phyloP scores from a whole-genome alignment of 768 basidiomycete species.

The Trametes meyenii region DNA sequence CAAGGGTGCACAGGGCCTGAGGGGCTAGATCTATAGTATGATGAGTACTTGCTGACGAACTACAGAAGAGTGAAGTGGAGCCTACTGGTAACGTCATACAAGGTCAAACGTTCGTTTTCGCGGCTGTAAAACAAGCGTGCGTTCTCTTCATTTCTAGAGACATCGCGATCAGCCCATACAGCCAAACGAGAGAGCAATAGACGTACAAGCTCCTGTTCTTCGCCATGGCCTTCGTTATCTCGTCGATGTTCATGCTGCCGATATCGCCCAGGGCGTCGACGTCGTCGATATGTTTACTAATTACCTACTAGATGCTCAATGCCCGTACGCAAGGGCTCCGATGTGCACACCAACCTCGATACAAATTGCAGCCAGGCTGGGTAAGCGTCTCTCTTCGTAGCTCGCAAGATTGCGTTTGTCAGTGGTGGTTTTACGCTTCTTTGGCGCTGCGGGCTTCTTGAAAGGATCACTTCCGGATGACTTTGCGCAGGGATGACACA shows the following conservation, averaged over 20 bases:
- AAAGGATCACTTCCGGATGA: constrained; percentile 80
- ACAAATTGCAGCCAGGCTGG: constrained; percentile 76
- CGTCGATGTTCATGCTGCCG: constrained; percentile 80
- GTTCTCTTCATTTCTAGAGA: constrained; percentile 50
- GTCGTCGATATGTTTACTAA: constrained; percentile 85
- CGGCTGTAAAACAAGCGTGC: constrained; percentile 83
- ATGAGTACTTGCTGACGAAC: background rate
- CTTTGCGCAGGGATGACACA: constrained; percentile 87
- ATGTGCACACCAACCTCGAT: constrained; percentile 58
- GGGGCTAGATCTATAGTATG: constrained; percentile 60
- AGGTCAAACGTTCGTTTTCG: constrained; percentile 61
- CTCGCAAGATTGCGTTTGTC: constrained; percentile 70
- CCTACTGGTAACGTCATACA: constrained; percentile 93
- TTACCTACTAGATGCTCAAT: constrained; percentile 52
- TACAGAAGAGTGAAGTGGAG: constrained; percentile 3
- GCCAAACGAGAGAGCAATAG: background rate
- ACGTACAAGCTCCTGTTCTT: constrained; percentile 82
- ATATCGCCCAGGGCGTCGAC: constrained; percentile 90
- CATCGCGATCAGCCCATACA: background rate
- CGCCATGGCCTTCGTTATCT: constrained; percentile 80
- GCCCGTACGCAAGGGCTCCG: background rate
- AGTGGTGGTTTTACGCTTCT: constrained; percentile 61
- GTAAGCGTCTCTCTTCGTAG: constrained; percentile 72
- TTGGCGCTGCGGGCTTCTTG: constrained; percentile 69
- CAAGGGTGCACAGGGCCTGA: constrained; percentile 68